Base-by-base conservation (phyloP, 495 filamentous ascomycete genomes). In the Pyrenula massariospora region DNA sequence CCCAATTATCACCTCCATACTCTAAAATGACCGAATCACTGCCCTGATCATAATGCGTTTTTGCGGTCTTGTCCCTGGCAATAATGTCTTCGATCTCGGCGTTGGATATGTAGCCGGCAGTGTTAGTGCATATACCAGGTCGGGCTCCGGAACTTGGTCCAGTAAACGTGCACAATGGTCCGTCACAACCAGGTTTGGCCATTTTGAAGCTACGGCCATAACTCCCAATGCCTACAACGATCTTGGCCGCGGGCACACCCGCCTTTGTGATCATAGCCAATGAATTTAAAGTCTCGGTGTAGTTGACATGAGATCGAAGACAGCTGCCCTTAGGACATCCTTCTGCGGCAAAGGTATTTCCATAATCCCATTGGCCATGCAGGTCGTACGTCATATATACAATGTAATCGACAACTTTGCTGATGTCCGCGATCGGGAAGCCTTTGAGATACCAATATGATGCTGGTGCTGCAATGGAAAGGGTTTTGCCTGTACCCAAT, bases 191-290 rank as follows among this genome's bases (percentile, higher is more conserved):
- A 10, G 59, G 54, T 10, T 63, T 60, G 2, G 65, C 51, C 68
- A 71, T 76, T 50, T 62, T 59, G 64, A 74, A 75, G 2, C 60
- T 63, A 1, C 72, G 65, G 0, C 72, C 69, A 55, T 76, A 77
- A 53, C 65, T 68, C 15, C 66, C 15, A 2, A 70, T 59, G 10
- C 75, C 70, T 19, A 75, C 68, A 1, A 70, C 8, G 22, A 80
- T 52, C 58, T 71, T 74, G 47, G 64, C 68, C 0, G 62, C 47
- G 0, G 67, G 68, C 0, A 76, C 72, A 15, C 75, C 74, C 0
- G 75, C 75, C 56, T 80, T 80, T 36, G 77, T 78, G 15, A 79
- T 65, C 73, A 79, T 77, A 12, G 64, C 54, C 0, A 79, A 61
- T 2, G 68, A 62, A 25, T 64, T 53, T 25, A 58, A 53, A 2